These are phyloP conservation scores for Collybia nuda DNA, from an alignment of 768 basidiomycete species.

Conservation along the genomic window DNA sequence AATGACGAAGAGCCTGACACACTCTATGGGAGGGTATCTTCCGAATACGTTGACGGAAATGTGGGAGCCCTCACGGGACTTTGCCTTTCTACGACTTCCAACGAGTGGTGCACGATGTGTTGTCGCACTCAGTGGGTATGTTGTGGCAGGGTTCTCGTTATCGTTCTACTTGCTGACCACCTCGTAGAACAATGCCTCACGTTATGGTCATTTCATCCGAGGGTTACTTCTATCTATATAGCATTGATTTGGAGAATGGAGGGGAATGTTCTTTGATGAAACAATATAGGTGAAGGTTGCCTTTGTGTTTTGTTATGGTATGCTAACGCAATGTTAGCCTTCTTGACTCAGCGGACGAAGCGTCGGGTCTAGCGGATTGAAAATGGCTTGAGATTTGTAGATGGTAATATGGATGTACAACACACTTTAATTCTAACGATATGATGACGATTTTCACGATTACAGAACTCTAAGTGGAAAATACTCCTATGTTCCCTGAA, in stretches of 20 bases:
- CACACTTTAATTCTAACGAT: no score
- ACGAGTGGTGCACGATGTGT: slow-evolving; percentile 77
- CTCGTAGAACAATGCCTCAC: slow-evolving; percentile 82
- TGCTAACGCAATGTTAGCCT: slow-evolving; percentile 19
- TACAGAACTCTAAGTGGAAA: no score
- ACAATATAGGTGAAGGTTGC: slow-evolving; percentile 67
- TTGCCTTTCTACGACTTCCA: slow-evolving; percentile 87
- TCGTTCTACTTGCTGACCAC: not conserved
- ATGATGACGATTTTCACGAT: no score
- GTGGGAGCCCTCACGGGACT: slow-evolving; percentile 96
- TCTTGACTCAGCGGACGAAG: slow-evolving; percentile 31
- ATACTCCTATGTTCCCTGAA: no score
- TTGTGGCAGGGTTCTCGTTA: slow-evolving; percentile 12
- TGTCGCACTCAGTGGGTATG: slow-evolving; percentile 87
- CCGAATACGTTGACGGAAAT: slow-evolving; percentile 91
- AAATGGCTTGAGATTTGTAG: not conserved
- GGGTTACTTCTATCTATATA: slow-evolving; percentile 94
- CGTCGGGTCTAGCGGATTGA: slow-evolving; percentile 11
- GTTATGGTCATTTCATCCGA: slow-evolving; percentile 97
- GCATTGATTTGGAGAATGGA: slow-evolving; percentile 92
- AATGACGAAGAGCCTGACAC: slow-evolving; percentile 70
- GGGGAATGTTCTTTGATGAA: slow-evolving; percentile 95
- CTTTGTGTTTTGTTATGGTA: not conserved
- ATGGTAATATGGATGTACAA: no score
- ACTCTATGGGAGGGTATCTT: slow-evolving; percentile 82